Evolutionary conservation across 768 basidiomycete species (phyloP).

Genomic region (Mycena venus): DNA sequence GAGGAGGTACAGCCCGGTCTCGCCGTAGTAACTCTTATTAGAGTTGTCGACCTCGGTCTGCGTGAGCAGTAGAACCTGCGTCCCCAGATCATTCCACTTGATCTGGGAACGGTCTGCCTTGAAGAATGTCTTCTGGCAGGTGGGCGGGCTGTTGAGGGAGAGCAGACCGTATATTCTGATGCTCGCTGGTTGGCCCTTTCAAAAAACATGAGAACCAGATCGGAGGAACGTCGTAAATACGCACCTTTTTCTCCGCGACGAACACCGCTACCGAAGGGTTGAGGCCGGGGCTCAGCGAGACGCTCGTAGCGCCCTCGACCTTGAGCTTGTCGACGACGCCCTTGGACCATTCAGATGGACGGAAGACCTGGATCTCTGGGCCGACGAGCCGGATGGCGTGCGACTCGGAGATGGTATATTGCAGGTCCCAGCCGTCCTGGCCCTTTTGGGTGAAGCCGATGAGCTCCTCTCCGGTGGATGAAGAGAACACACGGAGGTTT

Average conservation of each 20-base stretch:
- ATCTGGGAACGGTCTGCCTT: constrained; percentile 94
- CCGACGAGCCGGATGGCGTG: constrained; percentile 87
- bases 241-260: constrained; percentile 92
- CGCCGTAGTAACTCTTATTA: constrained; percentile 98
- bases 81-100: constrained; percentile 97
- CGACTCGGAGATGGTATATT: constrained; percentile 91
- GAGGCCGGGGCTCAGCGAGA: constrained; percentile 84
- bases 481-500: constrained; percentile 93
- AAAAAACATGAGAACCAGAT: background rate
- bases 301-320: constrained; percentile 85
- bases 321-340: constrained; percentile 86
- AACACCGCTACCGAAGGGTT: constrained; percentile 94
- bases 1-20: constrained; percentile 94
- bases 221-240: constrained; percentile 31
- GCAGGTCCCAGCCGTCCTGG: constrained; percentile 92
- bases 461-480: constrained; percentile 88
- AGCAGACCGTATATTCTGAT: constrained; percentile 87
- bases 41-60: constrained; percentile 98
- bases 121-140: constrained; percentile 93
- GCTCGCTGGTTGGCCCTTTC: constrained; percentile 87
- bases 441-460: constrained; percentile 91
- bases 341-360: constrained; percentile 83
- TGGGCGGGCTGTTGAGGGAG: constrained; percentile 70
- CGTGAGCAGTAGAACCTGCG: constrained; percentile 90
- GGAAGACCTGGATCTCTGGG: constrained; percentile 86